These are phyloP conservation scores for Lathyrus tuberosus DNA, from an alignment of 306 rosid species.

Conservation along the genomic window DNA sequence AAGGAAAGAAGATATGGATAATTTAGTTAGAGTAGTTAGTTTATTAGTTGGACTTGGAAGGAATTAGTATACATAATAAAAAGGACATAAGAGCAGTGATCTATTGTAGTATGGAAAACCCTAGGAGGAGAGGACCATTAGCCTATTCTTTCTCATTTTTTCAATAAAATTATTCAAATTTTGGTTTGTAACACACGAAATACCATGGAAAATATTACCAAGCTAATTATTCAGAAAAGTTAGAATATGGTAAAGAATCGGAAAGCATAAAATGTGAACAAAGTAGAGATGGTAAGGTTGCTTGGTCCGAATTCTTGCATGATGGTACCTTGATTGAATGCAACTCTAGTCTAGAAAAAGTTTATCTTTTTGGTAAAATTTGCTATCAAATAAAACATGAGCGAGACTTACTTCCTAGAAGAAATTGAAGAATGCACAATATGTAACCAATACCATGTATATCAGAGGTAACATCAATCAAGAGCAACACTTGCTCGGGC, in stretches of 20 bases:
- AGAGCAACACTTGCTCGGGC: too few species aligned
- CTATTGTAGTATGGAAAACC: neutral
- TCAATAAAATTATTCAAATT: neutral
- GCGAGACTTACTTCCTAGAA: neutral
- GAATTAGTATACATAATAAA: neutral
- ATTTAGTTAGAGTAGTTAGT: neutral
- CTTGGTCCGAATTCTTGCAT: constrained; percentile 7
- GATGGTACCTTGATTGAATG: constrained; percentile 2
- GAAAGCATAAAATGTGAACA: neutral
- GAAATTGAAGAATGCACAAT: constrained; percentile 16
- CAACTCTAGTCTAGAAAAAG: neutral
- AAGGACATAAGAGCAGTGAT: neutral
- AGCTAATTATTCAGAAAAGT: constrained; percentile 1
- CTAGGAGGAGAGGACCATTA: neutral
- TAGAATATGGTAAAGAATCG: constrained; percentile 8
- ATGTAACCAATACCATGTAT: neutral
- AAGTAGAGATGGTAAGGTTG: neutral
- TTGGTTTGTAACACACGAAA: neutral
- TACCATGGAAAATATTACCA: constrained; percentile 1
- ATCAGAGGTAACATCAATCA: neutral
- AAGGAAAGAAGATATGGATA: neutral
- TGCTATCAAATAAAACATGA: neutral
- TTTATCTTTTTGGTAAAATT: neutral
- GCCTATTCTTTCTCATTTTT: neutral
- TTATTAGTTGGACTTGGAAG: neutral